phyloP scores from a whole-genome alignment of 768 basidiomycete genomes.

The Amanita pallidorosea region DNA sequence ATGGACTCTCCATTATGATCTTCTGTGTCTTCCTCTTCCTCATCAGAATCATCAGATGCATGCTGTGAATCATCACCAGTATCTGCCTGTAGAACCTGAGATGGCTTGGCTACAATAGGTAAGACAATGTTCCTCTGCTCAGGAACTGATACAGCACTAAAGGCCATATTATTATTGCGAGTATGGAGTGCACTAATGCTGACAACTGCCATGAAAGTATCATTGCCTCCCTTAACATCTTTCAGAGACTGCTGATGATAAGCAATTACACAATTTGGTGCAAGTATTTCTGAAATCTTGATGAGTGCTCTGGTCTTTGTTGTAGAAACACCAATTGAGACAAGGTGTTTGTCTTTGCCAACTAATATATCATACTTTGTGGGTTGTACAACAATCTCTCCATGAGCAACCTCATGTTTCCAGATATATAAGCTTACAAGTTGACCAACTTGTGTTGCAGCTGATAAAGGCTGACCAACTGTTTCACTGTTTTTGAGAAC shows the following conservation, averaged over 20 bases:
- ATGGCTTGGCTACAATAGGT: neutral
- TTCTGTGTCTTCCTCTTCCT: neutral
- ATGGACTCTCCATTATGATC: neutral
- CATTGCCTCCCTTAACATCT: constrained; percentile 2
- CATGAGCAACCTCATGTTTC: constrained; percentile 8
- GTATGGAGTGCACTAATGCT: constrained; percentile 7
- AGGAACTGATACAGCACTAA: neutral
- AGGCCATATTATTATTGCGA: neutral
- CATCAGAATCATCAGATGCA: neutral
- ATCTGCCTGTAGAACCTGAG: neutral
- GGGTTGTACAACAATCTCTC: constrained; percentile 6
- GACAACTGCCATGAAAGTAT: constrained; percentile 8
- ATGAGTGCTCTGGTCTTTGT: constrained; percentile 10
- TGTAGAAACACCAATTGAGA: constrained; percentile 7
- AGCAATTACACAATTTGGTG: constrained; percentile 8
- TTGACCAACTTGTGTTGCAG: constrained; percentile 9
- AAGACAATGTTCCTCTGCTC: neutral
- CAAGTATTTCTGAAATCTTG: constrained; percentile 8
- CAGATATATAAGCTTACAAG: constrained; percentile 7
- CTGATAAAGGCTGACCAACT: constrained; percentile 7
- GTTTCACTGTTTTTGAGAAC: constrained; percentile 5
- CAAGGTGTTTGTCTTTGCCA: neutral
- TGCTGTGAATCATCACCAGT: neutral
- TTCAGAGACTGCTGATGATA: constrained; percentile 6
- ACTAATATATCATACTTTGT: neutral